Conservation (phyloP, 257 asterid species). For the Ophiorrhiza pumila region DNA sequence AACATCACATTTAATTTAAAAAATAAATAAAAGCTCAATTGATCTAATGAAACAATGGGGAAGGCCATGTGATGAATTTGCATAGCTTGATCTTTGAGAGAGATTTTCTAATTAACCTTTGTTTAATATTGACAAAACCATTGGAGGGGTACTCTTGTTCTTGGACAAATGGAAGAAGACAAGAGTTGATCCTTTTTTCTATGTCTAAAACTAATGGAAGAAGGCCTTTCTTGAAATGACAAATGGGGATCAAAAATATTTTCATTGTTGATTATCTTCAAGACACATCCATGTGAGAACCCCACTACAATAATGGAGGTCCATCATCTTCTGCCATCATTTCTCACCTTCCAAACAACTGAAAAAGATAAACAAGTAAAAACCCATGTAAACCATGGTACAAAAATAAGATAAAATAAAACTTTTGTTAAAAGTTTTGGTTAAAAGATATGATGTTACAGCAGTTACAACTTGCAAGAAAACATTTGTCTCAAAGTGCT, state of each 20-base stretch:
- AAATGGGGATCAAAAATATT: neutral
- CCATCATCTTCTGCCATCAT: conserved; percentile 18
- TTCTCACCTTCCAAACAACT: neutral
- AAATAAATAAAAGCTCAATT: too few relatives aligned
- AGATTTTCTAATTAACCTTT: too few relatives aligned
- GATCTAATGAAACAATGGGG: too few relatives aligned
- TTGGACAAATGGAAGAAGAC: conserved; percentile 1
- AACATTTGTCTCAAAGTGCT: neutral
- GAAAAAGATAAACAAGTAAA: neutral
- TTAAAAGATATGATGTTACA: conserved; percentile 8
- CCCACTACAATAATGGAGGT: conserved; percentile 33
- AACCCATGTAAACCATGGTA: neutral
- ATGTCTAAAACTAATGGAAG: neutral
- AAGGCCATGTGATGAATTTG: too few relatives aligned
- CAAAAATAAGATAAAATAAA: too few relatives aligned
- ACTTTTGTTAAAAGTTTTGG: too few relatives aligned
- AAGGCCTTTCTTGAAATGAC: too few relatives aligned
- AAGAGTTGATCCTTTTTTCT: neutral
- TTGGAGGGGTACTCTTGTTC: neutral
- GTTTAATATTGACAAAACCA: neutral
- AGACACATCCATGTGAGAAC: conserved; percentile 50
- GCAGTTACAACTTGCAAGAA: conserved; percentile 31
- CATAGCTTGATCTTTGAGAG: too few relatives aligned
- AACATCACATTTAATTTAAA: too few relatives aligned
- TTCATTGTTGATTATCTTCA: conserved; percentile 25